phyloP scores from a whole-genome alignment of 2,329 filamentous ascomycete species.

The Ceratocystiopsis brevicomis region DNA sequence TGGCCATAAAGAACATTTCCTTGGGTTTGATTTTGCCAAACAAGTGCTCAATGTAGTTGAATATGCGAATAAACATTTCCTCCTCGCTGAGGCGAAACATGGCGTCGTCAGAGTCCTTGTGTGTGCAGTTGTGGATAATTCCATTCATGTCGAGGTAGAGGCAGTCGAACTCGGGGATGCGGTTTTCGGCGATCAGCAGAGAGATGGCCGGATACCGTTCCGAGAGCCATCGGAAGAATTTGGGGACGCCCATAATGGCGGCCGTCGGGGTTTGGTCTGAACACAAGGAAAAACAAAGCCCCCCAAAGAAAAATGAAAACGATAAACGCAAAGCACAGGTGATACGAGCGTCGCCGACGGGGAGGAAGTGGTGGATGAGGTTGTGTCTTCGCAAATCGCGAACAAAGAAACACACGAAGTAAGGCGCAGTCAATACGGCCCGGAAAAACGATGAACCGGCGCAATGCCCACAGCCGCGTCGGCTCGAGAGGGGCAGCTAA shows the following conservation, averaged over 20 bases:
- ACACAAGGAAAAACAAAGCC: neutral
- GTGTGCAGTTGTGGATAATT: constrained; percentile 98
- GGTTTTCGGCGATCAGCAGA: constrained; percentile 93
- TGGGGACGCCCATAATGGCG: constrained; percentile 37
- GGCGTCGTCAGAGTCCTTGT: constrained; percentile 84
- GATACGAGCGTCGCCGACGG: neutral
- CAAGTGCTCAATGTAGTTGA: constrained; percentile 98
- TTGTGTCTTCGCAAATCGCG: neutral
- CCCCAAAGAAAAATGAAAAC: too few species aligned
- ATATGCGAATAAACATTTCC: constrained; percentile 98
- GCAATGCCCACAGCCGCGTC: constrained; percentile 12
- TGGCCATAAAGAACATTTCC: constrained; percentile 98
- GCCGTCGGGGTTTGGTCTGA: neutral
- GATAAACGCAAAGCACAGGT: neutral
- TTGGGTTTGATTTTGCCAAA: constrained; percentile 98
- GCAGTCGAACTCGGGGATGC: constrained; percentile 96
- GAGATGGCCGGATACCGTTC: constrained; percentile 98
- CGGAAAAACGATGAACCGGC: constrained; percentile 5
- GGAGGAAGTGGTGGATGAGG: constrained; percentile 1
- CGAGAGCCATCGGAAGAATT: constrained; percentile 98
- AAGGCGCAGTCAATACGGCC: constrained; percentile 1
- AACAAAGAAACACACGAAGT: neutral
- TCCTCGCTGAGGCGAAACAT: constrained; percentile 90
- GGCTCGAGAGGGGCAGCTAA: too few species aligned
- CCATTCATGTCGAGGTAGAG: constrained; percentile 98